Evolutionary conservation across 495 filamentous ascomycete genomes (phyloP).

Genomic region (Hypoxylon subgilvum): DNA sequence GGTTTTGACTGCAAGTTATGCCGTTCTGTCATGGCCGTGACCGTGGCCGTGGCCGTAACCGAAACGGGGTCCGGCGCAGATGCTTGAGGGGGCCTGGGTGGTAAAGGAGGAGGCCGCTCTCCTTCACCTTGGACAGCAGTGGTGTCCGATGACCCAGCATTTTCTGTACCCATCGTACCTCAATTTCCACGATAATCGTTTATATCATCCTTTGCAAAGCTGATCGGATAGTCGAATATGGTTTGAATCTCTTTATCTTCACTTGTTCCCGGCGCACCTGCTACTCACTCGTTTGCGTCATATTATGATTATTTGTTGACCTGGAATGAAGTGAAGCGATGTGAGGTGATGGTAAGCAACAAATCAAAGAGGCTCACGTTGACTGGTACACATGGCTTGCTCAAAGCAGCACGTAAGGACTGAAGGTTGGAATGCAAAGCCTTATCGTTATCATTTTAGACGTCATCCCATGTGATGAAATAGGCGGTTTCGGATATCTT

Average conservation of each 20-base stretch:
- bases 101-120: slow-evolving; percentile 66
- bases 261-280: background rate
- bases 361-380: too few species aligned
- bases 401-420: background rate
- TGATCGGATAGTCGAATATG: background rate
- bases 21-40: slow-evolving; percentile 32
- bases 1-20: slow-evolving; percentile 69
- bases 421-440: slow-evolving; percentile 2
- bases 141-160: slow-evolving; percentile 30
- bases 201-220: slow-evolving; percentile 33
- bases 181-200: background rate
- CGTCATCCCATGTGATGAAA: slow-evolving; percentile 19
- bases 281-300: background rate
- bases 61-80: background rate
- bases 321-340: background rate
- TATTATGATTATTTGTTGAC: slow-evolving; percentile 1
- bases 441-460: slow-evolving; percentile 34
- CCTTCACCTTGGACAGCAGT: slow-evolving; percentile 43
- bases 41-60: background rate
- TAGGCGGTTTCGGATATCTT: slow-evolving; percentile 22
- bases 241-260: background rate
- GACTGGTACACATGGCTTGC: too few species aligned
- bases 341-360: background rate
- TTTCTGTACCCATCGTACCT: slow-evolving; percentile 36
- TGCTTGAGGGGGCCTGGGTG: slow-evolving; percentile 62